These are phyloP conservation scores for Cyberlindnera americana DNA, from an alignment of 805 yeast genomes.

Conservation along the genomic window DNA sequence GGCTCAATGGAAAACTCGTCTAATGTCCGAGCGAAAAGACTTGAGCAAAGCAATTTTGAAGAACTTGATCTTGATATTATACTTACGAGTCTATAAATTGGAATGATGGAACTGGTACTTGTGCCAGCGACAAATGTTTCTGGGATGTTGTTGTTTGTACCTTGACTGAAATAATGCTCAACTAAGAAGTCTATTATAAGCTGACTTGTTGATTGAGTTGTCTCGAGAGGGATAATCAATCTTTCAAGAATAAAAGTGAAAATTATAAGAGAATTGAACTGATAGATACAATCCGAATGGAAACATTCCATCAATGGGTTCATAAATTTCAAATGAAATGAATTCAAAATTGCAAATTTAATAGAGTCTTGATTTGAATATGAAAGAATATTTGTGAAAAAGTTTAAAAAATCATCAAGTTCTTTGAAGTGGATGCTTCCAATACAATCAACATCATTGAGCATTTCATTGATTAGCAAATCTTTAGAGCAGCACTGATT, in stretches of 20 bases:
- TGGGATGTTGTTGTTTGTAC: constrained; percentile 1
- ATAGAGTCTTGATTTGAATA: constrained; percentile 11
- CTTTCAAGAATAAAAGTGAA: constrained; percentile 12
- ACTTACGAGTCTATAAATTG: constrained; percentile 5
- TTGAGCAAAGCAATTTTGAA: not conserved
- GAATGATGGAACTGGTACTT: not conserved
- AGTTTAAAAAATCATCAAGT: constrained; percentile 11
- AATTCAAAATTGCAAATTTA: constrained; percentile 12
- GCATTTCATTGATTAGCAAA: no score
- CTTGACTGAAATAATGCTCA: constrained; percentile 5
- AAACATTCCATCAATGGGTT: constrained; percentile 11
- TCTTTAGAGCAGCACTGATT: constrained; percentile 12
- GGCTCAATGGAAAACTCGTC: no score
- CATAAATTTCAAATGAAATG: constrained; percentile 12
- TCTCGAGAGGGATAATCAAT: constrained; percentile 2
- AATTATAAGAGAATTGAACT: constrained; percentile 7
- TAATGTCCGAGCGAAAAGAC: constrained; percentile 1
- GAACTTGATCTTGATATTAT: constrained; percentile 5
- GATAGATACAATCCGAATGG: not conserved
- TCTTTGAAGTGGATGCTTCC: constrained; percentile 3
- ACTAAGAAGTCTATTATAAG: constrained; percentile 4
- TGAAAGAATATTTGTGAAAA: constrained; percentile 12
- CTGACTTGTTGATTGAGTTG: not conserved
- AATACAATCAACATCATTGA: no score
- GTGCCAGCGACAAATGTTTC: no score